Percentiles rank a stretch among this genome's conserved stretches.
Conservation (phyloP, 1,284 basidiomycete genomes). For the Boletus holoroseus region DNA sequence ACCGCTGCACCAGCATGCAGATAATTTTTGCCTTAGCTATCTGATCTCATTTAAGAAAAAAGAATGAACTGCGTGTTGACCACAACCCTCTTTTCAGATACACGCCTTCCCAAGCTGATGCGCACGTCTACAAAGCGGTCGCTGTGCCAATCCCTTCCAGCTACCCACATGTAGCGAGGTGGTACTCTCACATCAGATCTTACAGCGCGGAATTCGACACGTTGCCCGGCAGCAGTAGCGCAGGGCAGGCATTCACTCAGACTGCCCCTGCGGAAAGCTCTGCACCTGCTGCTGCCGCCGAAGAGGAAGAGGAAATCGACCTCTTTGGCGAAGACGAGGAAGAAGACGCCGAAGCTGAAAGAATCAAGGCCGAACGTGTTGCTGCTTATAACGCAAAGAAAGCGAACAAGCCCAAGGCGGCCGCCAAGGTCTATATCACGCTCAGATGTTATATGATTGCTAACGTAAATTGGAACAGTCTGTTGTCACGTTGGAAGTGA, state of each 20-base stretch:
- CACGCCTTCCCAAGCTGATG: slow-evolving; percentile 95
- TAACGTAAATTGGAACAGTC: slow-evolving; percentile 49
- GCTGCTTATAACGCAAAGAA: slow-evolving; percentile 94
- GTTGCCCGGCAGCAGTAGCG: slow-evolving; percentile 81
- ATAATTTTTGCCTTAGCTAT: slow-evolving; percentile 73
- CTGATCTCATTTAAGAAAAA: slow-evolving; percentile 51
- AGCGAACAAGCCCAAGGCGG: slow-evolving; percentile 83
- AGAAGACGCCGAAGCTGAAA: slow-evolving; percentile 89
- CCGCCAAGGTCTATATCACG: slow-evolving; percentile 70
- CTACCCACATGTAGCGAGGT: slow-evolving; percentile 81
- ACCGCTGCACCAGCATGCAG: slow-evolving; percentile 82
- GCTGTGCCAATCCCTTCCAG: slow-evolving; percentile 59
- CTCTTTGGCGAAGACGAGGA: slow-evolving; percentile 92
- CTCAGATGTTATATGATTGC: slow-evolving; percentile 2
- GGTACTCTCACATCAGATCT: slow-evolving; percentile 93
- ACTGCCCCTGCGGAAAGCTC: slow-evolving; percentile 40
- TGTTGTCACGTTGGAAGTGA: slow-evolving; percentile 93
- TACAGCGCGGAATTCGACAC: slow-evolving; percentile 74
- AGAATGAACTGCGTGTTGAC: slow-evolving; percentile 11
- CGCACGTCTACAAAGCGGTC: slow-evolving; percentile 84
- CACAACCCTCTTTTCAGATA: slow-evolving; percentile 51
- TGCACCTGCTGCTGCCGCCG: slow-evolving; percentile 53
- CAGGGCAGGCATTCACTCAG: slow-evolving; percentile 69
- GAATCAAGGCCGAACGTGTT: slow-evolving; percentile 92
- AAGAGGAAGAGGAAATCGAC: slow-evolving; percentile 91